Evolutionary conservation across 768 basidiomycete species (phyloP).

Genomic region (Macrolepiota fuliginosa): DNA sequence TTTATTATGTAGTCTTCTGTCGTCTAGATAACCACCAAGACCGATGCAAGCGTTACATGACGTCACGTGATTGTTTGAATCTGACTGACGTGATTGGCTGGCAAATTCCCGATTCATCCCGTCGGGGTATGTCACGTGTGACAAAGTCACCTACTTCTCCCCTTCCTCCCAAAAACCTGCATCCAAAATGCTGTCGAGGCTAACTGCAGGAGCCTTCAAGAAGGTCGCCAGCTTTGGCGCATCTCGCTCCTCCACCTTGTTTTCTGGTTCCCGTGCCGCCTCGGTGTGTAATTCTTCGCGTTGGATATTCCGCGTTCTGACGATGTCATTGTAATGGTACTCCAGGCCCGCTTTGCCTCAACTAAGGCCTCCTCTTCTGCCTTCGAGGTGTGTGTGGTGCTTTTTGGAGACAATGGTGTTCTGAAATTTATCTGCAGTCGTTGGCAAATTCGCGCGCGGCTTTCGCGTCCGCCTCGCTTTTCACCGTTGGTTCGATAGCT

Average conservation of each 20-base stretch:
- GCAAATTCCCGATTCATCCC: slow-evolving; percentile 48
- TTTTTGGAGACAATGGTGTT: not conserved
- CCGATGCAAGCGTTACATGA: not conserved
- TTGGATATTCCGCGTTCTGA: slow-evolving; percentile 14
- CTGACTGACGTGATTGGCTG: slow-evolving; percentile 28
- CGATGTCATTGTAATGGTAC: slow-evolving; percentile 19
- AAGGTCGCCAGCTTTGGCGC: slow-evolving; percentile 47
- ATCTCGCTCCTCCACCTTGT: slow-evolving; percentile 40
- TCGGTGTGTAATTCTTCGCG: slow-evolving; percentile 41
- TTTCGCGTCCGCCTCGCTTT: slow-evolving; percentile 69
- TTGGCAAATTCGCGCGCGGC: slow-evolving; percentile 69
- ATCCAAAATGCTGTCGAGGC: slow-evolving; percentile 78
- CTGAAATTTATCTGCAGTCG: slow-evolving; percentile 39
- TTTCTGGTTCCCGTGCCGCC: slow-evolving; percentile 42
- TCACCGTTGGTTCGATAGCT: slow-evolving; percentile 86
- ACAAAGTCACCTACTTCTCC: slow-evolving; percentile 34
- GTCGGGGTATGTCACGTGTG: slow-evolving; percentile 42
- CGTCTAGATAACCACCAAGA: no score
- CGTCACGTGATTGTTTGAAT: slow-evolving; percentile 23
- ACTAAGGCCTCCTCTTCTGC: slow-evolving; percentile 55
- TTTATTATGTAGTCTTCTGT: no score
- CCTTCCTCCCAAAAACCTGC: slow-evolving; percentile 42
- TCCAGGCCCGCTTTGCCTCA: slow-evolving; percentile 72
- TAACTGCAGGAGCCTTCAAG: slow-evolving; percentile 71
- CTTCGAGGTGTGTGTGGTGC: slow-evolving; percentile 54